A percentile compares a stretch with the other conserved stretches of the same genome.
Evolutionary conservation across 2,329 filamentous ascomycete species (phyloP).

Genomic region (Ilyonectria sp.): DNA sequence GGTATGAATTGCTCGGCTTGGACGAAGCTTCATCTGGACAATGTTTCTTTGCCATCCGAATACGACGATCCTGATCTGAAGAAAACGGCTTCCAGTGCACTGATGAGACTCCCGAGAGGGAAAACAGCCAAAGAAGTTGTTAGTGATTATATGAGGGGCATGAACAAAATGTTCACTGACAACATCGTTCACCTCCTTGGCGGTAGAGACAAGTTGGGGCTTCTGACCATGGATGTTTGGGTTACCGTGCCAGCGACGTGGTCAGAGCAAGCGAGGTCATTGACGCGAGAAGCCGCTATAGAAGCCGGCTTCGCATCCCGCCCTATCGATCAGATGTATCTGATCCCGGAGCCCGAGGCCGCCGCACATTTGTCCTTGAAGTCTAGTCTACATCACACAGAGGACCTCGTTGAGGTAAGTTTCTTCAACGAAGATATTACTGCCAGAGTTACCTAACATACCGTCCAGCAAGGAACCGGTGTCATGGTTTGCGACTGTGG

Average conservation of each 20-base stretch:
- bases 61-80: constrained; percentile 24
- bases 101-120: constrained; percentile 24
- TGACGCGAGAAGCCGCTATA: constrained; percentile 27
- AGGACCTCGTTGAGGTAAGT: constrained; percentile 67
- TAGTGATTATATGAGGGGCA: constrained; percentile 27
- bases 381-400: constrained; percentile 13
- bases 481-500: constrained; percentile 25
- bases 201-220: too few species aligned
- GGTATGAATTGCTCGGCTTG: constrained; percentile 33
- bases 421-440: too few species aligned
- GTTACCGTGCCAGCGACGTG: constrained; percentile 34
- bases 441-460: not conserved
- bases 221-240: constrained; percentile 29
- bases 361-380: constrained; percentile 27
- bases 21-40: constrained; percentile 36
- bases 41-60: constrained; percentile 15
- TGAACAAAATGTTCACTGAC: constrained; percentile 23
- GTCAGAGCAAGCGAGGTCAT: constrained; percentile 26
- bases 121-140: constrained; percentile 27
- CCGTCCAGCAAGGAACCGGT: constrained; percentile 1
- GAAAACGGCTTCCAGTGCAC: not conserved
- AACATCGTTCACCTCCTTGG: too few species aligned
- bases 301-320: constrained; percentile 23
- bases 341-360: constrained; percentile 35
- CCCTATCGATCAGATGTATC: constrained; percentile 19